phyloP scores from a whole-genome alignment of 2,329 filamentous ascomycete genomes.

The Diaporthe sp. region DNA sequence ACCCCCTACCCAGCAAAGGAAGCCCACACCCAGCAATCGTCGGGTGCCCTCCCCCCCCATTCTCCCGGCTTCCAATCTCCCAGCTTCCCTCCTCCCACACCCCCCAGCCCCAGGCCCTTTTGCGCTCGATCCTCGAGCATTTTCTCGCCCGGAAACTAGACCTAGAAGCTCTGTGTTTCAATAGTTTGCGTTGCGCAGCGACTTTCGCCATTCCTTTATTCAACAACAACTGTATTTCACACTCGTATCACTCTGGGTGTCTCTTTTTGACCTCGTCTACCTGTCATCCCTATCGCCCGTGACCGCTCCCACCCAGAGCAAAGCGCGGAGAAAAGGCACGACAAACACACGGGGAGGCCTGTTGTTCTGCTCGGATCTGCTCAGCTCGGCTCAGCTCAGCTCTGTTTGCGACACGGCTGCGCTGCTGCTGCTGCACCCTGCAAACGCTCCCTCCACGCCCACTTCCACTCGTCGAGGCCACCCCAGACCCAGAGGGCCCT shows the following conservation, averaged over 20 bases:
- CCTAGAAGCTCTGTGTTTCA: conserved; percentile 37
- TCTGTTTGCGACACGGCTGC: conserved; percentile 18
- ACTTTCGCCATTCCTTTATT: conserved; percentile 11
- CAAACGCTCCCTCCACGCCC: conserved; percentile 33
- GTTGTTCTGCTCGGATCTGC: background rate
- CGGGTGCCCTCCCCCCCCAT: conserved; percentile 34
- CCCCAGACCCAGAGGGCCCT: conserved; percentile 20
- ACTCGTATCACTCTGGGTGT: conserved; percentile 10
- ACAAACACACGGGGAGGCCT: conserved; percentile 13
- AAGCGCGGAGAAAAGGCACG: conserved; percentile 16
- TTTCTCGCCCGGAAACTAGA: conserved; percentile 30
- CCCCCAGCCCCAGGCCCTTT: conserved; percentile 35
- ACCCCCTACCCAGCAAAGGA: conserved; percentile 22
- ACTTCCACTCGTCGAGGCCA: conserved; percentile 26
- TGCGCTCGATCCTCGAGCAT: conserved; percentile 36
- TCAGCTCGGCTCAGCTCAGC: conserved; percentile 14
- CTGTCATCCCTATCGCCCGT: conserved; percentile 17
- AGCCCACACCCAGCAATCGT: conserved; percentile 19
- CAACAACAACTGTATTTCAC: conserved; percentile 24
- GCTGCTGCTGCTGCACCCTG: conserved; percentile 31
- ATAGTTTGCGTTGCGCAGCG: conserved; percentile 28
- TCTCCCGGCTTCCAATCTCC: conserved; percentile 15
- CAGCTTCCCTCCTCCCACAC: conserved; percentile 19
- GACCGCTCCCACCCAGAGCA: conserved; percentile 25
- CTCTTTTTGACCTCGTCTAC: background rate